Base-by-base conservation (phyloP, 2,329 filamentous ascomycete genomes). In the Talaromyces islandicus region DNA sequence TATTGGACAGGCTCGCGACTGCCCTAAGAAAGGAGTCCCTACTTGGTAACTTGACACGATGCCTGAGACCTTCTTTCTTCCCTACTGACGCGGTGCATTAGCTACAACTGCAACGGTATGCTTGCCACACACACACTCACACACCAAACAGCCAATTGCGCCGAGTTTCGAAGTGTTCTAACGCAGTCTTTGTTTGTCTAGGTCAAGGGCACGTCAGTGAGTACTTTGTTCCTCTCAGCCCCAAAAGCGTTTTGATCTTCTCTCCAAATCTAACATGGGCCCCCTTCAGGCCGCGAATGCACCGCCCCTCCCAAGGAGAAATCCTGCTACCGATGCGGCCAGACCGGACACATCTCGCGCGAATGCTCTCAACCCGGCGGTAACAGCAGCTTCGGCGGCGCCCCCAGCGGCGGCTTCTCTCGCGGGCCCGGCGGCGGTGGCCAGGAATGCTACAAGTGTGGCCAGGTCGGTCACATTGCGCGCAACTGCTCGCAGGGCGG, bases 381-480 rank as follows among this genome's bases (percentile, higher is more conserved):
- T 63, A 71, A 75, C 62, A 76, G 78, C 67, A 54, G 27, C 57
- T 75, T 77, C 65, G 75, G 75, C 67, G 75, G 78, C n/a, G n/a
- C n/a, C 48, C 41, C 25, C 12, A 27, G 48, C 48, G 48, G 59
- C n/a, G 59, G 59, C 24, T 61, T 55, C 50, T 51, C 55, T 9
- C 32, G 50, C 11, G 59, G 59, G 5, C 50, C 55, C 41, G 14
- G 48, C 65, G 72, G 74, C 61, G 78, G 80, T 78, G 70, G 82
- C 69, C 78, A 88, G 68, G 89, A 96, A 80, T 96, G 92, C 87
- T 97, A 97, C 87, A 97, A 97, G 88, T 99, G 94, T 80, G 92
- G 92, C 65, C 90, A 96, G 82, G 84, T 92, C 67, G 94, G 94
- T 63, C 94, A 97, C 84, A 97, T 97, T 77, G 93, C 94, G 69